phyloP scores from a whole-genome alignment of 805 yeast species.

The Ogataea salicorniae region DNA sequence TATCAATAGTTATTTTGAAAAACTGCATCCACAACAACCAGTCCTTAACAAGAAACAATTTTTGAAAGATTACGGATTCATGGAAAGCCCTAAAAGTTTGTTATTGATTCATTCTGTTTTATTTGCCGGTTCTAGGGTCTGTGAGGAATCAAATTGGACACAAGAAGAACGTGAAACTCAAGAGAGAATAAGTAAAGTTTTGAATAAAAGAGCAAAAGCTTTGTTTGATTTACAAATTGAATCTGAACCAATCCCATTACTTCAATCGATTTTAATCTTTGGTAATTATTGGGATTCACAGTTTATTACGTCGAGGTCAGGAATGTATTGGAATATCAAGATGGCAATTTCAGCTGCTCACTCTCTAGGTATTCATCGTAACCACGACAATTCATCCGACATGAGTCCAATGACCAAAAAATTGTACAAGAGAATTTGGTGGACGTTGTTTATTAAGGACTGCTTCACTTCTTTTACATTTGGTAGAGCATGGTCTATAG shows the following conservation, averaged over 20 bases:
- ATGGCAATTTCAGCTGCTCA: slow-evolving; percentile 68
- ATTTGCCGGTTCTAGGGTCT: slow-evolving; percentile 62
- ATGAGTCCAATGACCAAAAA: slow-evolving; percentile 26
- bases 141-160: slow-evolving; percentile 45
- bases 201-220: slow-evolving; percentile 70
- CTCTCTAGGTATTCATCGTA: slow-evolving; percentile 71
- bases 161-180: slow-evolving; percentile 40
- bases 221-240: slow-evolving; percentile 67
- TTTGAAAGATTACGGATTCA: slow-evolving; percentile 50
- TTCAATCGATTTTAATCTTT: slow-evolving; percentile 58
- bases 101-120: slow-evolving; percentile 61
- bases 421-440: slow-evolving; percentile 67
- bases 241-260: slow-evolving; percentile 52
- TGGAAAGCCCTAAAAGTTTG: slow-evolving; percentile 53
- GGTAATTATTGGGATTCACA: slow-evolving; percentile 74
- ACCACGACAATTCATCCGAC: slow-evolving; percentile 8
- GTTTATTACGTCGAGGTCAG: slow-evolving; percentile 60
- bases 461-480: slow-evolving; percentile 58
- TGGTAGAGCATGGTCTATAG: slow-evolving; percentile 69
- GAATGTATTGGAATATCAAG: slow-evolving; percentile 59
- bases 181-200: slow-evolving; percentile 37
- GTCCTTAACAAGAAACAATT: slow-evolving; percentile 59
- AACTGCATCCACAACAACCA: slow-evolving; percentile 66
- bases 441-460: slow-evolving; percentile 70
- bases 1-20: slow-evolving; percentile 55